Base-by-base conservation (phyloP, 148 eudicot genomes). In the Pharnaceum exiguum region DNA sequence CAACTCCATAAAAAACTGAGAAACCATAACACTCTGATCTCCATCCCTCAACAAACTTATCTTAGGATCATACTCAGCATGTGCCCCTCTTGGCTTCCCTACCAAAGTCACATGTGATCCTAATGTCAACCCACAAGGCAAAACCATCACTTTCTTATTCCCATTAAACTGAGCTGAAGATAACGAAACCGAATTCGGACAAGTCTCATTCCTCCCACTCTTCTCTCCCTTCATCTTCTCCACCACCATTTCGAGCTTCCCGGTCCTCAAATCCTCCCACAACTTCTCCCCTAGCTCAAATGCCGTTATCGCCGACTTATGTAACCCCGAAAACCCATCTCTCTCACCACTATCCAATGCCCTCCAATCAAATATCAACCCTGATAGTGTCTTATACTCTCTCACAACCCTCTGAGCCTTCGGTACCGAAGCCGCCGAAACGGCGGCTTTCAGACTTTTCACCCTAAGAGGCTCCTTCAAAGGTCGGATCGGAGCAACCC, bases 1-100 rank as follows among this genome's bases (percentile, higher is more conserved):
- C 70, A 91, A 69, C 73, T 91, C 98, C 84, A 91, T 76, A 84
- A 80, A 85, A 61, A 91, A 91, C 78, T 91, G 94, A 0, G 98
- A 91, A 12, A 87, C 88, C 90, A 85, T 75, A 28, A 81, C 64
- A 62, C 77, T 72, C 45, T 78, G 81, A 68, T 77, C 77, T 6
- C 98, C 96, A 13, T 82, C 86, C 59, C 70, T 81, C 67, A 87
- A 69, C 64, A 91, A 26, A 0, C 95, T 81, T 38, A 91, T 91
- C 76, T 85, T 88, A 0, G 98, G 79, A 52, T 88, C 86, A 17
- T 73, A 65, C 65, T 91, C 93, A 0, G 65, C 54, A 59, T 88
- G 96, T 11, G 94, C 96, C 3, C 55, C 54, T 66, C 79, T 81
- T 2, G 94, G 98, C 53, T 76, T 87, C 21, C 78, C 98, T 38